phyloP scores from a whole-genome alignment of 768 basidiomycete genomes.

The Collybia sp. region DNA sequence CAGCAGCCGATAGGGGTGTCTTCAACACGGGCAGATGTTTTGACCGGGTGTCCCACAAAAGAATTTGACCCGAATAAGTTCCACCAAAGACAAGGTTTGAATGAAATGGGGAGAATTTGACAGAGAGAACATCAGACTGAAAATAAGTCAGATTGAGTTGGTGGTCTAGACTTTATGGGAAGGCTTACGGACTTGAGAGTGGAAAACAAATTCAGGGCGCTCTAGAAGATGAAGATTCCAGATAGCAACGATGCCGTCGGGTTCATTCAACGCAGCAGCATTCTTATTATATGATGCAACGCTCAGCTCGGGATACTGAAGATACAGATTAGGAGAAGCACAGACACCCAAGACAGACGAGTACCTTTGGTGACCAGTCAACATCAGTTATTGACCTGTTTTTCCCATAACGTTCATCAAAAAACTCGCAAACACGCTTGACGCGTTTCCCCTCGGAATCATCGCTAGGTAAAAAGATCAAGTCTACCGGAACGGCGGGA shows the following conservation, averaged over 20 bases:
- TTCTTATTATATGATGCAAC: conserved; percentile 99
- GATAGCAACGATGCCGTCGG: conserved; percentile 93
- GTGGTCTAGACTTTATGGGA: conserved; percentile 1
- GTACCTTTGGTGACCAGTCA: conserved; percentile 96
- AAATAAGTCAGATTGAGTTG: conserved; percentile 8
- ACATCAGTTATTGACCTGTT: conserved; percentile 94
- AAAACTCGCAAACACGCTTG: conserved; percentile 92
- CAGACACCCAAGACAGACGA: conserved; percentile 1
- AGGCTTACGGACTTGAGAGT: conserved; percentile 75
- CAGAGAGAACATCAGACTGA: conserved; percentile 95
- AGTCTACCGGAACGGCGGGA: not conserved
- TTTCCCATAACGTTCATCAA: conserved; percentile 85
- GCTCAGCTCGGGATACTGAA: conserved; percentile 90
- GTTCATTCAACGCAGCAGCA: conserved; percentile 87
- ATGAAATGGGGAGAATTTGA: conserved; percentile 96
- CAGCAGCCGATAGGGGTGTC: conserved; percentile 92
- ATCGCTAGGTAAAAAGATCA: conserved; percentile 45
- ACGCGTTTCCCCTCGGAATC: conserved; percentile 88
- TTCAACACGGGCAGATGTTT: conserved; percentile 96
- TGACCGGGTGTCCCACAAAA: conserved; percentile 97
- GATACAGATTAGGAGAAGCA: not conserved
- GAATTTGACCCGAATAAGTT: conserved; percentile 98
- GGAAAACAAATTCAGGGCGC: conserved; percentile 96
- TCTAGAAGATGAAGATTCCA: conserved; percentile 97
- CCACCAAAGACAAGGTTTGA: conserved; percentile 97